Conservation (phyloP, 1,284 basidiomycete species). For the Bjerkandera adusta region DNA sequence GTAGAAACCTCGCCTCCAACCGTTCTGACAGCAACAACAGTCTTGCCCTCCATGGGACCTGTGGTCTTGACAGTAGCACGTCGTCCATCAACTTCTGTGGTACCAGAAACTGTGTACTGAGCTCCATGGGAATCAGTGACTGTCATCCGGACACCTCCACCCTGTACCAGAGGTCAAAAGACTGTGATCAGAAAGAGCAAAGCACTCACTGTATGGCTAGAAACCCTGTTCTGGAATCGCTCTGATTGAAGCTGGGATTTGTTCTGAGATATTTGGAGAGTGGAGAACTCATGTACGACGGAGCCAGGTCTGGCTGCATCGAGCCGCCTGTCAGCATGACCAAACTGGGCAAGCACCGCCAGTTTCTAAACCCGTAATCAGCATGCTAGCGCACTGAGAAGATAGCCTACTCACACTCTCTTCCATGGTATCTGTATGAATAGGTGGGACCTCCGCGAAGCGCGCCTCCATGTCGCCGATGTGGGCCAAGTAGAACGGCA, state of each 20-base stretch:
- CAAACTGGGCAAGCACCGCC: slow-evolving; percentile 45
- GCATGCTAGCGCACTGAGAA: neutral
- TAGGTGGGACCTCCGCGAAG: slow-evolving; percentile 18
- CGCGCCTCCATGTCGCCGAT: slow-evolving; percentile 26
- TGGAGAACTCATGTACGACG: slow-evolving; percentile 37
- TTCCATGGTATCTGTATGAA: slow-evolving; percentile 21
- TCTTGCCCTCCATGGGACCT: slow-evolving; percentile 24
- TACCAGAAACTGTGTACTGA: slow-evolving; percentile 27
- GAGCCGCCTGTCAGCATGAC: slow-evolving; percentile 45
- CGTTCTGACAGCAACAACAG: slow-evolving; percentile 29
- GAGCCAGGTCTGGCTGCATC: slow-evolving; percentile 43
- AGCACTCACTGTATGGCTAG: slow-evolving; percentile 20
- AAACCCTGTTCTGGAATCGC: slow-evolving; percentile 44
- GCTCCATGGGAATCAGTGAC: slow-evolving; percentile 18
- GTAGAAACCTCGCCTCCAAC: slow-evolving; percentile 53
- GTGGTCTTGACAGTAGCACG: slow-evolving; percentile 19
- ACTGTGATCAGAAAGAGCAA: neutral
- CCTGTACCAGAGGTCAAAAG: neutral
- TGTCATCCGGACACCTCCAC: slow-evolving; percentile 2
- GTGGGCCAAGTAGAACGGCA: slow-evolving; percentile 21
- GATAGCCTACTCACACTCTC: slow-evolving; percentile 18
- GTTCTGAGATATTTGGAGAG: slow-evolving; percentile 23
- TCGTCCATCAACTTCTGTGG: slow-evolving; percentile 26
- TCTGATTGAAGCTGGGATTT: slow-evolving; percentile 32
- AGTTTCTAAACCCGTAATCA: slow-evolving; percentile 21